Base-by-base conservation (phyloP, 2,329 filamentous ascomycete species). In the Magnaporthiopsis rhizophila region DNA sequence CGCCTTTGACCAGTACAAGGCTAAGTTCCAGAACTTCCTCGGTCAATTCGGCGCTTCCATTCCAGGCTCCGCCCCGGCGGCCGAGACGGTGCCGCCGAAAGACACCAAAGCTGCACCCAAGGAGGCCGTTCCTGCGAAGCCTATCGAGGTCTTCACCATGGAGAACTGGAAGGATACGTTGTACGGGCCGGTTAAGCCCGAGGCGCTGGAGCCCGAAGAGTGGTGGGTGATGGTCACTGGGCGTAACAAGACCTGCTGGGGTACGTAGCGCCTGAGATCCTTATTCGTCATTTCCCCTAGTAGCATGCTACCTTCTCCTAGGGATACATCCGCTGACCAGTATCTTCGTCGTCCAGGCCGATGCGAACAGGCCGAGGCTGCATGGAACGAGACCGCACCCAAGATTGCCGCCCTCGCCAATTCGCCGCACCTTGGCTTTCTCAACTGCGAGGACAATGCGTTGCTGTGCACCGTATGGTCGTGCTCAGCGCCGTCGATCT, bases 391-490 rank as follows among this genome's bases (percentile, higher is more conserved):
- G 72, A 84, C 88, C 12, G 86, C 86, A 21, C 78, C 80, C 68
- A 80, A 88, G 71, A 85, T 92, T 71, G 83, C 88, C 45, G 76
- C 79, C 9, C 77, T 84, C 65, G 81, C 86, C 62, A 80, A 82
- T 64, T 78, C 86, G 62, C 90, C 90, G 60, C 84, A 90, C 73
- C 83, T 91, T 69, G 90, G 80, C 64, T 77, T 86, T 67, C 74
- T 93, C 71, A 86, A 92, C 80, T 94, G 90, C 77, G 90, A 94
- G 66, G 77, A 85, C 70, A 83, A 93, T 75, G 85, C 85, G 64
- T 82, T 92, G 63, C 85, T 94, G 38, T 93, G 90, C 83, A 89
- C 90, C 76, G 77, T 81, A 66, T 92, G 89, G 89, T 86, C 86
- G 57, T 81, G 86, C 66, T 83, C 81, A 67, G 81, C 88, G 57